Base-by-base conservation (phyloP, 768 basidiomycete genomes). In the Trametes cinnabarina region DNA sequence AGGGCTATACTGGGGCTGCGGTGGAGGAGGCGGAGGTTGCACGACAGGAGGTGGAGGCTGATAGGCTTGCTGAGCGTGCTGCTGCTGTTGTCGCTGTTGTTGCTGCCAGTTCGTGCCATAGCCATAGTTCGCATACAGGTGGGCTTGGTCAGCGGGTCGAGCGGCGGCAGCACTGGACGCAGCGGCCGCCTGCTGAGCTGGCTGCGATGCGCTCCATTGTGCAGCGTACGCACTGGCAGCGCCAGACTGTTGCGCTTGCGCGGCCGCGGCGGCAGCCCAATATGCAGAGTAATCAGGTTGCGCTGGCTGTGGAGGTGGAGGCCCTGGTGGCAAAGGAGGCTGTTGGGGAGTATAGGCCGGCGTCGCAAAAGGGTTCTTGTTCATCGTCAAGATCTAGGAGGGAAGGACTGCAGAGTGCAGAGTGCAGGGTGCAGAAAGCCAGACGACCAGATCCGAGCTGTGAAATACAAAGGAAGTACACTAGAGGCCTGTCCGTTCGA, bases 41-140 rank as follows among this genome's bases (percentile, higher is more conserved):
- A 79, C 76, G 5, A 76, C 76, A 17, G 80, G 80, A 4, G 68
- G 68, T 32, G 82, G 79, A 14, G 78, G 81, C 58, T 79, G 79
- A 42, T 82, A 78, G 53, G 80, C 78, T 46, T 74, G 83, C 10
- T 71, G 74, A 15, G 70, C 74, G 58, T 79, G 77, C 46, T 76
- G 81, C 48, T 85, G 86, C 41, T 83, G 85, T 42, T 87, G 87
- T 65, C 87, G 85, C 54, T 82, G 80, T 60, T 85, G 86, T 82
- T 75, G 73, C 63, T 88, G 86, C 47, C 83, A 61, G 34, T 61
- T 61, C 17, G 51, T 80, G 2, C 91, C 90, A 69, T 96, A 95
- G 30, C 93, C 93, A 68, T 95, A 95, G 69, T 94, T 94, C 1
- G 92, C 91, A 68, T 94, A 95, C 20, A 94, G 73, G 23, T 89